Evolutionary conservation across 305 asterid species (phyloP).

Genomic region (Fraxinus latifolia): DNA sequence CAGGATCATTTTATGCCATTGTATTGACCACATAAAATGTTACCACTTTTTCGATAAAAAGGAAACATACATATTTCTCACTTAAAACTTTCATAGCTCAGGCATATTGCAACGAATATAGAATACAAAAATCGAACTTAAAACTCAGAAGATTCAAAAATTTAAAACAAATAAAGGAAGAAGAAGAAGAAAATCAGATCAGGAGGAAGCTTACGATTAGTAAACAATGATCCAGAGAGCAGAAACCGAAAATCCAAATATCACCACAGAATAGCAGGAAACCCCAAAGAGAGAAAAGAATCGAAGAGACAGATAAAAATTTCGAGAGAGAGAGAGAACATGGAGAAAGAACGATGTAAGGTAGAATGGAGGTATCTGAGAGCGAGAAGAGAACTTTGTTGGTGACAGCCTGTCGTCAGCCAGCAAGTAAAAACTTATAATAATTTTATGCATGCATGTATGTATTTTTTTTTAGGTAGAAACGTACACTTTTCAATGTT

Average conservation of each 20-base stretch:
- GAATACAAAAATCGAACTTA: not conserved
- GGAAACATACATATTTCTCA: not conserved
- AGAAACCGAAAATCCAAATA: constrained; percentile 20
- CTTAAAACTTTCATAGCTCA: not conserved
- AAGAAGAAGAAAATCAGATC: not conserved
- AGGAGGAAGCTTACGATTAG: constrained; percentile 33
- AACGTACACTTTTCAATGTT: too few species aligned
- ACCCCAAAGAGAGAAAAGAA: constrained; percentile 28
- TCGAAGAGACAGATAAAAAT: constrained; percentile 19
- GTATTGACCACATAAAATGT: too few species aligned
- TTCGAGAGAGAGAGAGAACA: too few species aligned
- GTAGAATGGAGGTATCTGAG: constrained; percentile 38
- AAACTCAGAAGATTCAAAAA: not conserved
- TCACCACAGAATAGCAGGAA: constrained; percentile 22
- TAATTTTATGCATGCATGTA: too few species aligned
- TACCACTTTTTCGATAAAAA: too few species aligned
- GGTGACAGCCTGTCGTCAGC: constrained; percentile 88
- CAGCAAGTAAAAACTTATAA: not conserved
- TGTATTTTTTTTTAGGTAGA: too few species aligned
- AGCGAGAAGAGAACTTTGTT: constrained; percentile 45
- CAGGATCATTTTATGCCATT: not conserved
- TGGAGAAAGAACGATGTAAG: constrained; percentile 8
- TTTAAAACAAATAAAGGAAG: too few species aligned
- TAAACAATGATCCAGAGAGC: constrained; percentile 41
- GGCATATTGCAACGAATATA: not conserved